phyloP scores from a whole-genome alignment of 2,329 filamentous ascomycete species.

The Trichoderma brevicompactum region DNA sequence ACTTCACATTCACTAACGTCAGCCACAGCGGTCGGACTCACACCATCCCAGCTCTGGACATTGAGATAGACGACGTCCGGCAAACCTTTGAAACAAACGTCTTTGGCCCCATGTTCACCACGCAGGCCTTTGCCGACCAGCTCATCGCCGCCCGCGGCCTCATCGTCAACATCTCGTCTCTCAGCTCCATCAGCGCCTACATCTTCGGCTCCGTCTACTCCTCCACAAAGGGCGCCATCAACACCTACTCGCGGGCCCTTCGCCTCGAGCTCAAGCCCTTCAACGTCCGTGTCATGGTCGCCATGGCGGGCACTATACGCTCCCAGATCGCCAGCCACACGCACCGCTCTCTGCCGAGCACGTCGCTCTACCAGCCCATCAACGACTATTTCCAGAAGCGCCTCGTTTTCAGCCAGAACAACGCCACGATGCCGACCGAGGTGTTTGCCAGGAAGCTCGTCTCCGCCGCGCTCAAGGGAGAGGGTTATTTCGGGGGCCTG shows the following conservation, averaged over 20 bases:
- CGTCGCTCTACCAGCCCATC: conserved; percentile 54
- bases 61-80: conserved; percentile 57
- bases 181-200: conserved; percentile 56
- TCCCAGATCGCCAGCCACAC: conserved; percentile 53
- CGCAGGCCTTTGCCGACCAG: conserved; percentile 53
- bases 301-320: conserved; percentile 58
- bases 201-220: conserved; percentile 59
- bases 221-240: conserved; percentile 60
- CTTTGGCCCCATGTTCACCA: conserved; percentile 61
- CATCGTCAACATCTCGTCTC: conserved; percentile 60
- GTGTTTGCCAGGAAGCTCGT: conserved; percentile 52
- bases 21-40: conserved; percentile 53
- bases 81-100: conserved; percentile 61
- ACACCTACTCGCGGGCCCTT: conserved; percentile 57
- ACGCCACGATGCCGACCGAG: conserved; percentile 50
- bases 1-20: not conserved
- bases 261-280: conserved; percentile 59
- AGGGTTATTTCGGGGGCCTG: conserved; percentile 42
- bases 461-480: conserved; percentile 46
- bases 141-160: conserved; percentile 56
- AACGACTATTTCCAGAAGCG: conserved; percentile 52
- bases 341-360: conserved; percentile 48
- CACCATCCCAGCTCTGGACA: conserved; percentile 56
- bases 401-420: conserved; percentile 54
- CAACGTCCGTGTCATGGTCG: conserved; percentile 61